A percentile compares a stretch with the other conserved stretches of the same genome.
phyloP scores from a whole-genome alignment of 2,329 filamentous ascomycete genomes.

The Pezicula rhizophila region DNA sequence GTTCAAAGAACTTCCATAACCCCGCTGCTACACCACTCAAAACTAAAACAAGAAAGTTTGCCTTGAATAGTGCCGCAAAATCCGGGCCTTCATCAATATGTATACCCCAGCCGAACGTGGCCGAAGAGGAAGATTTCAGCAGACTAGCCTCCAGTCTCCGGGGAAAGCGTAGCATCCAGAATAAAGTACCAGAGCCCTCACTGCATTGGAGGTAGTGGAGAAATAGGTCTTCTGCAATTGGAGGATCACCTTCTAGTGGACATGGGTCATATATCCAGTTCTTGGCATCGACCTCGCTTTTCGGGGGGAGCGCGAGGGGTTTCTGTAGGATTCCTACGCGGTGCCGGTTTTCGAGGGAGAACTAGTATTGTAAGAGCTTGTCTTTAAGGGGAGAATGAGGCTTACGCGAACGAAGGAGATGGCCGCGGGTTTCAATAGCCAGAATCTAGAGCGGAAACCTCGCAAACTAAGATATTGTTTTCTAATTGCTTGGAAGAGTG shows the following conservation, averaged over 20 bases:
- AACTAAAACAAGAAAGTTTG: not conserved
- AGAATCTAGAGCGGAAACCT: slow-evolving; percentile 6
- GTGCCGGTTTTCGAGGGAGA: slow-evolving; percentile 7
- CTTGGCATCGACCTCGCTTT: slow-evolving; percentile 4
- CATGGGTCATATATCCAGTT: slow-evolving; percentile 6
- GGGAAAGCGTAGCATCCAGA: slow-evolving; percentile 6
- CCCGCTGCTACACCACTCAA: slow-evolving; percentile 4
- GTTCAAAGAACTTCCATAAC: slow-evolving; percentile 4
- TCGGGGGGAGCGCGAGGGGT: slow-evolving; percentile 7
- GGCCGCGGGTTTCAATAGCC: slow-evolving; percentile 8
- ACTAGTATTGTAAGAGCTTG: slow-evolving; percentile 2
- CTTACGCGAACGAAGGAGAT: slow-evolving; percentile 8
- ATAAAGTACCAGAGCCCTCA: not conserved
- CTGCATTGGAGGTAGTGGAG: slow-evolving; percentile 5
- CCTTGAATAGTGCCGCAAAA: not conserved
- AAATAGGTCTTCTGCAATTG: slow-evolving; percentile 7
- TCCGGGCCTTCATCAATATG: slow-evolving; percentile 9
- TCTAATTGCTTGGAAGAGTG: not conserved
- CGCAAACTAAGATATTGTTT: slow-evolving; percentile 5
- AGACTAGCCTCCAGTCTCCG: slow-evolving; percentile 1
- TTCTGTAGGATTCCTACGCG: slow-evolving; percentile 10
- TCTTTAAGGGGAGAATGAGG: not conserved
- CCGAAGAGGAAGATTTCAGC: not conserved
- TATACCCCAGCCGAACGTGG: slow-evolving; percentile 6
- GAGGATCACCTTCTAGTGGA: slow-evolving; percentile 5